phyloP scores from a whole-genome alignment of 75 land plant species.

The Cunninghamia lanceolata region DNA sequence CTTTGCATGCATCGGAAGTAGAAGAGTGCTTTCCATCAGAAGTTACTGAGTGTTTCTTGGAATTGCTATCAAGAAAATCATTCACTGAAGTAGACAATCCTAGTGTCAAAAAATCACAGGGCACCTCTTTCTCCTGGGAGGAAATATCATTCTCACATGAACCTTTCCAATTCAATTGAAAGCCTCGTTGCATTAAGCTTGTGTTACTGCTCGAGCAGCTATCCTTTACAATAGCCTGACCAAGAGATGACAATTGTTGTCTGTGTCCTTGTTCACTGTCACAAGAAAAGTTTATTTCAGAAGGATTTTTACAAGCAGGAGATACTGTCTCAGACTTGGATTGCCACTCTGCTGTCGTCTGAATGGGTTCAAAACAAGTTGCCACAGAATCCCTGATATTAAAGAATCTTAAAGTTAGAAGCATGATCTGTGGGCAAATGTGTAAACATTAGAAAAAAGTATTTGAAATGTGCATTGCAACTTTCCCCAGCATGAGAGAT shows the following conservation, averaged over 20 bases:
- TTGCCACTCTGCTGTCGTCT: neutral
- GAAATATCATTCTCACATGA: constrained; percentile 11
- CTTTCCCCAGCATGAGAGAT: neutral
- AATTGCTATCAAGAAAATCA: neutral
- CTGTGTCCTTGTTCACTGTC: constrained; percentile 4
- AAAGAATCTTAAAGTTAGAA: neutral
- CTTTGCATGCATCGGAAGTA: constrained; percentile 3
- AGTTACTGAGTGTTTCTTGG: neutral
- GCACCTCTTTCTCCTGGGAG: neutral
- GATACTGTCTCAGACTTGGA: neutral
- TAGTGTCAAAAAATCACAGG: constrained; percentile 9
- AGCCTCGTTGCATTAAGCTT: neutral
- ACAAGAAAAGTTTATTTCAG: neutral
- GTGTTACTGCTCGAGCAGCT: constrained; percentile 8
- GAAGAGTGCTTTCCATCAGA: constrained; percentile 13
- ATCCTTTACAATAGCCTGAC: constrained; percentile 5
- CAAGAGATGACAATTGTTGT: neutral
- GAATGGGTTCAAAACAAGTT: neutral
- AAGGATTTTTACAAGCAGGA: neutral
- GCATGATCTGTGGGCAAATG: neutral
- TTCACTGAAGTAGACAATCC: constrained; percentile 8
- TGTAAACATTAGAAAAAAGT: neutral
- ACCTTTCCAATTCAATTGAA: constrained; percentile 7
- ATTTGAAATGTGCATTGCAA: neutral
- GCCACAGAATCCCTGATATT: neutral